These are phyloP conservation scores for Exophiala mesophila DNA, from an alignment of 2,329 filamentous ascomycete species.

Conservation along the genomic window DNA sequence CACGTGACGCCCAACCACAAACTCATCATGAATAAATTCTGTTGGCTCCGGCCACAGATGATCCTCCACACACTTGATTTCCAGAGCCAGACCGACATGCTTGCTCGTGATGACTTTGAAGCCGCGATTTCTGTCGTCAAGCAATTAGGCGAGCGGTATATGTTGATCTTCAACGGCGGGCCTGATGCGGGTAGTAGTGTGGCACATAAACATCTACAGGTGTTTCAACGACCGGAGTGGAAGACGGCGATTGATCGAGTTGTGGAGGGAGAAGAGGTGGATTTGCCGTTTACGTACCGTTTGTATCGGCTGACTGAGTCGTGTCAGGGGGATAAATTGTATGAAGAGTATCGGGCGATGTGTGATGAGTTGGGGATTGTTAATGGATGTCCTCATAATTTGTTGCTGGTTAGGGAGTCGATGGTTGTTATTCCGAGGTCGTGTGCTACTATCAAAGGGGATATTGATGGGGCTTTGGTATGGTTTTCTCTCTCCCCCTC, in stretches of 20 bases:
- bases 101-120: constrained; percentile 16
- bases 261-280: not conserved
- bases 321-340: not conserved
- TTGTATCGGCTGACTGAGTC: not conserved
- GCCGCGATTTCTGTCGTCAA: constrained; percentile 17
- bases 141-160: constrained; percentile 8
- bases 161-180: constrained; percentile 44
- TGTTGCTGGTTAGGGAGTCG: constrained; percentile 41
- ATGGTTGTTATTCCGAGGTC: constrained; percentile 47
- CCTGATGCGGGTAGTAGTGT: constrained; percentile 39
- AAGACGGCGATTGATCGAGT: constrained; percentile 2
- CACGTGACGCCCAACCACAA: constrained; percentile 19
- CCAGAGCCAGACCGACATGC: constrained; percentile 20
- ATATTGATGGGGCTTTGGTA: constrained; percentile 38
- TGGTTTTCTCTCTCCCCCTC: not conserved
- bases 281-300: not conserved
- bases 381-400: constrained; percentile 39
- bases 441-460: constrained; percentile 31
- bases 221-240: constrained; percentile 32
- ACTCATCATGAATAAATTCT: constrained; percentile 26
- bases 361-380: constrained; percentile 1
- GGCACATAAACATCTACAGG: constrained; percentile 43
- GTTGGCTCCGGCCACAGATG: constrained; percentile 23
- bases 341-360: not conserved
- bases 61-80: constrained; percentile 24